Evolutionary conservation across 1,139 yeast genomes (phyloP), one percentile per base, ranked within the genome.

Genomic region (Nadsonia starkeyi-henricii): DNA sequence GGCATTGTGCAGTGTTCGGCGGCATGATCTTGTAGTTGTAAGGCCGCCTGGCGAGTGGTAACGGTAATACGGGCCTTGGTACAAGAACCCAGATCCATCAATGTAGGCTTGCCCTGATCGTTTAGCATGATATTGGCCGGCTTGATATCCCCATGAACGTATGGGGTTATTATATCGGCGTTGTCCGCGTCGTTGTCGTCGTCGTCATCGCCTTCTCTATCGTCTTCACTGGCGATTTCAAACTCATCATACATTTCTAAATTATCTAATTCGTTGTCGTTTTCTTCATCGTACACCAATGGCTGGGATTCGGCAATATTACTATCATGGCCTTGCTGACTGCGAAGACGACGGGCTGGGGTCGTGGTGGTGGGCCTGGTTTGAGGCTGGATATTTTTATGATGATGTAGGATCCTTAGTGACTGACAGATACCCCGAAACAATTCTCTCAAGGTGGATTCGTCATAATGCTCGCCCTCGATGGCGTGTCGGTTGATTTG

Each of bases 101-200:
- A 69, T 1, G 88, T 88, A 0, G 95, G 94, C 43, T 46, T 45
- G 0, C 86, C 86, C 51, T 79, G 81, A 23, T 79, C 75, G 1
- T 84, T 74, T 9, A 88, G 66, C 91, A 88, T 82, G 20, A 88
- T 77, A 60, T 86, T 88, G 1, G 91, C 94, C 0, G 96, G 96
- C 58, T 86, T 88, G 50, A 89, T 66, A 61, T 88, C 96, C 52
- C 88, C 69, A 62, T 88, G 96, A 0, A 95, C 94, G 62, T 75
- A 86, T 1, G 94, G 85, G 1, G 33, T 4, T 19, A 12, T 43
- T n/a, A 17, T 28, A 18, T 2, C n/a, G n/a, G 61, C 69, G 37
- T 62, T 68, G 43, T 58, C 65, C 15, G 53, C 59, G 7, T 43
- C 46, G 33, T 46, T 52, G 20, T 48, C 52, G 28, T 48, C 52